Conservation (phyloP, 257 asterid genomes). For the Agastache rugosa region DNA sequence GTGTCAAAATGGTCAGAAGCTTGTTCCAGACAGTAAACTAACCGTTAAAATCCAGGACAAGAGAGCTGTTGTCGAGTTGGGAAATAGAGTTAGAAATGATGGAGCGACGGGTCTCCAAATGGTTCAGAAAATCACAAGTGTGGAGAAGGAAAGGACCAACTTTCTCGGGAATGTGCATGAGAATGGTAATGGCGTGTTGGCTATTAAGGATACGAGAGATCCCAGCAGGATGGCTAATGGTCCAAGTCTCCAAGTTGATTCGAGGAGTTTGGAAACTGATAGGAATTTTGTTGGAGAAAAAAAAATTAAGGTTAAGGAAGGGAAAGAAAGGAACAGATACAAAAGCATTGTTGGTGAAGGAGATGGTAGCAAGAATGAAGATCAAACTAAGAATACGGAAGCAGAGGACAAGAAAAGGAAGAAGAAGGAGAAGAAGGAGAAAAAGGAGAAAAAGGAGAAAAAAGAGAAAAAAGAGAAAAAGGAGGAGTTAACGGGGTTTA, state of each 20-base stretch:
- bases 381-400: slow-evolving; percentile 44
- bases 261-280: slow-evolving; percentile 42
- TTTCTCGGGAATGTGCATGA: slow-evolving; percentile 36
- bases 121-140: slow-evolving; percentile 40
- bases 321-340: slow-evolving; percentile 40
- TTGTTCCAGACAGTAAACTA: slow-evolving; percentile 29
- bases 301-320: slow-evolving; percentile 40
- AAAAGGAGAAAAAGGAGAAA: slow-evolving; percentile 42
- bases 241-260: slow-evolving; percentile 35
- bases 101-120: slow-evolving; percentile 43
- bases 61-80: slow-evolving; percentile 41
- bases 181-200: slow-evolving; percentile 33
- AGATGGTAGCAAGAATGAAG: slow-evolving; percentile 40
- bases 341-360: slow-evolving; percentile 33
- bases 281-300: slow-evolving; percentile 37
- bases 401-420: slow-evolving; percentile 51
- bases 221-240: slow-evolving; percentile 38
- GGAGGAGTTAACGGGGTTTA: slow-evolving; percentile 25
- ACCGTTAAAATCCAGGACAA: slow-evolving; percentile 19
- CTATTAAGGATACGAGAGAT: slow-evolving; percentile 40
- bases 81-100: slow-evolving; percentile 44
- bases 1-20: slow-evolving; percentile 45
- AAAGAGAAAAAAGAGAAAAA: slow-evolving; percentile 39
- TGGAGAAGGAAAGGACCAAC: slow-evolving; percentile 36
- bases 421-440: slow-evolving; percentile 38